Base-by-base conservation (phyloP, 305 asterid species). In the Solanum hybrid region DNA sequence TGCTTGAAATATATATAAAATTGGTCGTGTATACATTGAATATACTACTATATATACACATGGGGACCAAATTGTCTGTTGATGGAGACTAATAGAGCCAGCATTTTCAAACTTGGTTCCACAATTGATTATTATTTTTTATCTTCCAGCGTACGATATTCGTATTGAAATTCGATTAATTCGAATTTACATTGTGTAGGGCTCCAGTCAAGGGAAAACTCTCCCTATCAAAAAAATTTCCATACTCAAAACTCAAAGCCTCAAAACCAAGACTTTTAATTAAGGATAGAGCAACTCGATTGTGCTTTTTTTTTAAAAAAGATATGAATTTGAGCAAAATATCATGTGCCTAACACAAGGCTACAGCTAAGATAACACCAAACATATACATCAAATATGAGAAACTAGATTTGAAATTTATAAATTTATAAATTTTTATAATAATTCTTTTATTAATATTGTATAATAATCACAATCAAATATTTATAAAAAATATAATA, bases 351-450 rank as follows among this genome's bases (percentile, higher is more conserved):
- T 41, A 27, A 82, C 17, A 82, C n/a, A 82, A 82, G 68, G 68
- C 22, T 82, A 82, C 87, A 82, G 26, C 87, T 26, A 82, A 82
- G 34, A 82, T 82, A 39, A 81, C 13, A 82, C 87, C 87, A 82
- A 82, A 82, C 26, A 3, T 27, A 82, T 82, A 80, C 32, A 79
- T 36, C 22, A 79, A 14, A 14, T 3, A 15, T 27, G 20, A 75
- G 6, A 14, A 7, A 75, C 11, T 51, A 3, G 9, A 75, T 75
- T 75, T 29, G 31, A 26, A n/a, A 68, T 68, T 68, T 22, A n/a
- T 4, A 51, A 51, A 5, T 2, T 51, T 51, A 45, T 3, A 75
- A 6, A 1, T 75, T 6, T 73, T 13, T 29, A 72, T 11, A 26
- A 26, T 72, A 72, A 72, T 70, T 2, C 5, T 72, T 26, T 26